Base-by-base conservation (phyloP, 345 rosid species). In the Camelina sativa region DNA sequence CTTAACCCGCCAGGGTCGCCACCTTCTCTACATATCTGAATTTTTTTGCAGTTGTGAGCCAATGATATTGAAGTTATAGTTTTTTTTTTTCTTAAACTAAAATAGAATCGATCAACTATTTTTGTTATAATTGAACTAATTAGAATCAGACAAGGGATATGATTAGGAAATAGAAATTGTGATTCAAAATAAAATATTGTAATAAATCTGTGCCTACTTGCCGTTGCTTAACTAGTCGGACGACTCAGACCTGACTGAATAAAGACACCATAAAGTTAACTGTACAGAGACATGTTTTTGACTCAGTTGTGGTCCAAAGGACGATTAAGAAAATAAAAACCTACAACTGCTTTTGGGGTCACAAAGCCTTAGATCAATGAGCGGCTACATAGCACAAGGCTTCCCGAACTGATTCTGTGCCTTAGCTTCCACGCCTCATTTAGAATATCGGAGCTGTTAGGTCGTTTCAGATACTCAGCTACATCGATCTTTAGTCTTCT, bases 361-460 rank as follows among this genome's bases (percentile, higher is more conserved):
- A 51, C 63, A 17, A 67, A 50, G 25, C 32, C 35, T 70, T 73
- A 78, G 35, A 72, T 72, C 58, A 78, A 72, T 52, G 58, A 72
- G 17, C 69, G 91, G 77, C 79, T 83, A 77, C 89, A 90, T 11
- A 90, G 82, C 58, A 87, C 76, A 43, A 92, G 76, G 68, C 88
- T 68, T 38, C 97, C 97, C 2, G 96, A 85, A 72, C 67, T 81
- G 72, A 88, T 84, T 81, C 91, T 86, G 62, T 78, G 83, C n/a
- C 76, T 85, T 73, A 87, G 96, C 72, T 65, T 90, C 96, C 87
- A 88, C 69, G 83, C 80, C 63, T 92, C 97, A 16, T 55, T 44
- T 28, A 92, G 82, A 55, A 80, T 79, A 60, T 86, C 91, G 73
- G 88, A 87, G 11, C 83, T 71, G 8, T 81, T 87, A 60, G 71